Conservation (phyloP, 805 yeast species). For the Saccharomycopsis amapae region DNA sequence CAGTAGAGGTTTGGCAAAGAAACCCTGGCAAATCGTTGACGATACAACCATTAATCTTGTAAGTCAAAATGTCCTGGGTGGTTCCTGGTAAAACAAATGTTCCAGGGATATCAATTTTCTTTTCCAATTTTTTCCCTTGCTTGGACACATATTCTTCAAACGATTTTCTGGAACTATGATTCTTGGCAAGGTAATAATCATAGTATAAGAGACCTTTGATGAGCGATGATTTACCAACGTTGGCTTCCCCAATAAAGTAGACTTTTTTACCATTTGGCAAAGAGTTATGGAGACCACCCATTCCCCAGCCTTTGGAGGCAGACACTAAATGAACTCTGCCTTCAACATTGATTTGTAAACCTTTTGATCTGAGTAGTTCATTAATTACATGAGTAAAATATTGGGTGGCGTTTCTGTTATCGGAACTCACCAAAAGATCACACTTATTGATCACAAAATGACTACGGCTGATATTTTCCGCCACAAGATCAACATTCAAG, state of each 20-base stretch:
- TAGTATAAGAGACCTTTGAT: conserved; percentile 39
- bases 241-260: conserved; percentile 58
- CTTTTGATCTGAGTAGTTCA: conserved; percentile 1
- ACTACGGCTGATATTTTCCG: conserved; percentile 21
- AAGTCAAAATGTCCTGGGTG: conserved; percentile 18
- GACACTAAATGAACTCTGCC: conserved; percentile 40
- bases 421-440: conserved; percentile 32
- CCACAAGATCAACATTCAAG: conserved; percentile 28
- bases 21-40: conserved; percentile 38
- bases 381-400: conserved; percentile 11
- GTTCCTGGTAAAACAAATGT: conserved; percentile 19
- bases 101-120: conserved; percentile 15
- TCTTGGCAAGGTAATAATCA: conserved; percentile 6
- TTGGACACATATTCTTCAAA: not conserved
- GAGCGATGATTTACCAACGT: conserved; percentile 63
- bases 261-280: conserved; percentile 32
- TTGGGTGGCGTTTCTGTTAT: conserved; percentile 2
- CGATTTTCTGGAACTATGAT: not conserved
- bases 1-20: not conserved
- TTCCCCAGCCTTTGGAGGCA: conserved; percentile 47
- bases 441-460: conserved; percentile 30
- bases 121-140: not conserved
- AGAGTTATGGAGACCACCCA: conserved; percentile 31
- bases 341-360: not conserved
- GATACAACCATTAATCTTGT: conserved; percentile 6